phyloP scores from a whole-genome alignment of 768 basidiomycete genomes.

The Royoungia palumana region DNA sequence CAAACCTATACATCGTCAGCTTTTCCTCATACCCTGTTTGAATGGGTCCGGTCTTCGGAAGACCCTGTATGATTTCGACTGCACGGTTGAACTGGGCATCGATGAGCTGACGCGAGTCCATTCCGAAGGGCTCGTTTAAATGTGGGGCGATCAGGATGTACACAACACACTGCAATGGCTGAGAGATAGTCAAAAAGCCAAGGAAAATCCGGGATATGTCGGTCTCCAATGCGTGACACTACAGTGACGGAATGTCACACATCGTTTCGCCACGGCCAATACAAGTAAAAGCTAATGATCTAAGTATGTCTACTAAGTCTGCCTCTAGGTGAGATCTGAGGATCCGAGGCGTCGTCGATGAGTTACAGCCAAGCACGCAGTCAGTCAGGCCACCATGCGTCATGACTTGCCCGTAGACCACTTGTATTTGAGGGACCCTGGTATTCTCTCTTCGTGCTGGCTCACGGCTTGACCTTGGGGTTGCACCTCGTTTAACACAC shows the following conservation, averaged over 20 bases:
- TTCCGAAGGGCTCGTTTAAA: slow-evolving; percentile 19
- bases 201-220: neutral
- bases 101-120: slow-evolving; percentile 66
- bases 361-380: neutral
- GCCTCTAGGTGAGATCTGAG: too few species aligned
- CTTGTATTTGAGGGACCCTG: slow-evolving; percentile 68
- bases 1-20: slow-evolving; percentile 85
- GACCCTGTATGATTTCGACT: slow-evolving; percentile 88
- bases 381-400: slow-evolving; percentile 9
- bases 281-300: too few species aligned
- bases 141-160: neutral
- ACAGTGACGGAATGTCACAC: slow-evolving; percentile 7
- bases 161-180: neutral
- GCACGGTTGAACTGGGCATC: slow-evolving; percentile 90
- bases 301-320: too few species aligned
- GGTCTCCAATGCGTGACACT: slow-evolving; percentile 11
- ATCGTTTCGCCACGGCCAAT: neutral
- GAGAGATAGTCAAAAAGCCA: too few species aligned
- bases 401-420: slow-evolving; percentile 57
- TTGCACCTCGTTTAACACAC: slow-evolving; percentile 8
- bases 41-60: slow-evolving; percentile 92
- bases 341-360: slow-evolving; percentile 1
- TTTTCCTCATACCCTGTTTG: slow-evolving; percentile 97
- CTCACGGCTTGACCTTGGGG: slow-evolving; percentile 59
- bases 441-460: slow-evolving; percentile 57